Evolutionary conservation across 202 grass and related monocot species (phyloP).

Genomic region (Setaria viridis): DNA sequence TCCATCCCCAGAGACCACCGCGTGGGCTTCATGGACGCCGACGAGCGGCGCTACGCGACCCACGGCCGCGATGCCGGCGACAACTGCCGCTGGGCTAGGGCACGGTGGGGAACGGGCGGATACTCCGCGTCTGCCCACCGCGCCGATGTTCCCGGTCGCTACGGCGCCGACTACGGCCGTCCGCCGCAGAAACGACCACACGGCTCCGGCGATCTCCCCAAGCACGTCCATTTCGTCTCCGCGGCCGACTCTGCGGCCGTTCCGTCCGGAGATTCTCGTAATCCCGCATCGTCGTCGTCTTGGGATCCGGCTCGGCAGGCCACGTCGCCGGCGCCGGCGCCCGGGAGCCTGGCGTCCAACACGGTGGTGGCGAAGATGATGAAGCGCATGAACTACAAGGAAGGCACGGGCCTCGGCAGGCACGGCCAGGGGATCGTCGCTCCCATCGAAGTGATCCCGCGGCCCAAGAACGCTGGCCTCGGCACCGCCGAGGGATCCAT

Average conservation of each 20-base stretch:
- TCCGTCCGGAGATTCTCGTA: conserved; percentile 16
- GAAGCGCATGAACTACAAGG: conserved; percentile 58
- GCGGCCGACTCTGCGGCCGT: conserved; percentile 29
- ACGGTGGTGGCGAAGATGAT: conserved; percentile 45
- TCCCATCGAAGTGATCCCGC: conserved; percentile 21
- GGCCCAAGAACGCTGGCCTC: conserved; percentile 42
- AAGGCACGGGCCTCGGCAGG: conserved; percentile 58
- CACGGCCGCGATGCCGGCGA: not conserved
- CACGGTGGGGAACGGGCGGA: not conserved
- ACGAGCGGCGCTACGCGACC: not conserved
- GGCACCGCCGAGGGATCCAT: conserved; percentile 36
- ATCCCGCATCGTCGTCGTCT: not conserved
- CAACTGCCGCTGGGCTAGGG: no score
- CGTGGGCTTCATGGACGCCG: not conserved
- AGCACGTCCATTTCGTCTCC: conserved; percentile 48
- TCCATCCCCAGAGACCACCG: not conserved
- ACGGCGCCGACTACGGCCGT: not conserved
- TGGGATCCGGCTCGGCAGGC: not conserved
- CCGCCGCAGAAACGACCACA: conserved; percentile 27
- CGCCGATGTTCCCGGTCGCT: not conserved
- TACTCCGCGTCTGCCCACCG: not conserved
- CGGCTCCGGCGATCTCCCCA: conserved; percentile 42
- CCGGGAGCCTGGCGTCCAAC: conserved; percentile 43
- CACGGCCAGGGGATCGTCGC: conserved; percentile 56
- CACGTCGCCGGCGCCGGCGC: not conserved